Base-by-base conservation (phyloP, 257 asterid species). In the Perilla frutescens region DNA sequence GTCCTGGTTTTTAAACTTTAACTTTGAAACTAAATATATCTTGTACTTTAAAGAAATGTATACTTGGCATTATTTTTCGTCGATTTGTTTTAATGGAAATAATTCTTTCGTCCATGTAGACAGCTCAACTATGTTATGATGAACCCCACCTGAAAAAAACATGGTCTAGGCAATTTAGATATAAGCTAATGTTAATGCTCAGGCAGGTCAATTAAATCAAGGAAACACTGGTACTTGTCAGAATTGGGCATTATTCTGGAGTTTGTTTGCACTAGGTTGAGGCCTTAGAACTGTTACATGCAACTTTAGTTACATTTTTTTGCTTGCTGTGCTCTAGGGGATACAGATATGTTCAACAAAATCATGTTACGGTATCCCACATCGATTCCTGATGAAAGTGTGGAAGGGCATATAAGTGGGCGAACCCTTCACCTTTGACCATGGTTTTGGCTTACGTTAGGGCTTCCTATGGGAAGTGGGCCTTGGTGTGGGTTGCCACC, bases 241-340 rank as follows among this genome's bases (percentile, higher is more conserved):
- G 75, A 48, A 60, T 45, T 55, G 56, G 69, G 76, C 45, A 6
- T 44, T 39, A 12, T 37, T 72, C 12, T 73, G 78, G 72, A 13
- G 20, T 54, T 26, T 31, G 41, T 53, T 37, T 14, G 31, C 61
- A 12, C 39, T 32, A 76, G 26, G 41, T 63, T 41, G 66, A 26
- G 66, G 66, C 53, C 75, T 57, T 70, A 61, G 32, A 56, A 55
- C 47, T 53, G 41, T 68, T 44, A 68, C 32, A 55, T 43, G 74
- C 6, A 9, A 77, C 45, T 41, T 26, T 61, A 36, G 12, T 70
- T 53, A 37, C 63, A 29, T 40, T 73, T 60, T 67, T 26, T 15
- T 20, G 26, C 58, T 53, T 66, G 76, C 49, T 53, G 7, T 53
- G 45, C 43, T 65, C 8, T 50, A 0, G 34, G 62, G 20, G 53